Percentiles rank a stretch among this genome's conserved stretches.
Evolutionary conservation across 164 flowering plant genomes (phyloP).

Genomic region (Vitis amurensis): DNA sequence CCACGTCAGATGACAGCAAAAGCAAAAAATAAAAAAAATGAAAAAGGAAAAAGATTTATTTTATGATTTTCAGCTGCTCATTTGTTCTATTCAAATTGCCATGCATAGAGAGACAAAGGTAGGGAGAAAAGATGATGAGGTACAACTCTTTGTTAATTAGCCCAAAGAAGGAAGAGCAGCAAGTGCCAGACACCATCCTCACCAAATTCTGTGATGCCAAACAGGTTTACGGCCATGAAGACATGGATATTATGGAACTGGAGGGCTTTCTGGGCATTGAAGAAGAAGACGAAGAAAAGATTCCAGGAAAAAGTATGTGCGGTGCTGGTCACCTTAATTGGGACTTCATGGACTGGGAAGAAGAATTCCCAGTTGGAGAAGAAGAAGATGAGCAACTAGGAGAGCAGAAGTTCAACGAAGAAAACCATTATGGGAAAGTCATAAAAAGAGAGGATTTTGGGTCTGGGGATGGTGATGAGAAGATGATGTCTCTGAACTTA

Average conservation of each 20-base stretch:
- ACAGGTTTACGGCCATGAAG: not conserved
- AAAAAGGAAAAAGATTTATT: too few relatives aligned
- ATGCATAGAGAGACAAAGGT: slow-evolving; percentile 11
- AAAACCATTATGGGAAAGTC: not conserved
- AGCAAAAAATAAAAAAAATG: slow-evolving; percentile 1
- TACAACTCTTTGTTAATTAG: slow-evolving; percentile 25
- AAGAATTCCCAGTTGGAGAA: slow-evolving; percentile 16
- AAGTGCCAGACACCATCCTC: slow-evolving; percentile 20
- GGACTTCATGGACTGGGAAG: slow-evolving; percentile 42
- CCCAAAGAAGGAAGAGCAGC: slow-evolving; percentile 47
- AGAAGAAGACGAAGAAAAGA: slow-evolving; percentile 29
- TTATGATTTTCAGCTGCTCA: too few relatives aligned
- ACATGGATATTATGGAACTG: slow-evolving; percentile 28
- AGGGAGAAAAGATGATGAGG: slow-evolving; percentile 22
- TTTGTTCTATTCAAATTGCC: slow-evolving; percentile 1
- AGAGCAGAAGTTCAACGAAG: slow-evolving; percentile 11
- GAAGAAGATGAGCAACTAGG: slow-evolving; percentile 15
- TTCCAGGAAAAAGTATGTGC: slow-evolving; percentile 1
- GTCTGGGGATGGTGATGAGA: slow-evolving; percentile 33
- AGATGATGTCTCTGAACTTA: slow-evolving; percentile 38
- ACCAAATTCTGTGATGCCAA: slow-evolving; percentile 5
- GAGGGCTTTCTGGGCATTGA: slow-evolving; percentile 37
- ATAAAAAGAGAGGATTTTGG: slow-evolving; percentile 27
- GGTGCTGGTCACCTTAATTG: slow-evolving; percentile 18
- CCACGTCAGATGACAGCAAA: slow-evolving; percentile 20